Evolutionary conservation across 768 basidiomycete species (phyloP), one percentile per base, ranked within the genome.

Genomic region (Glaciozyma antarctica): DNA sequence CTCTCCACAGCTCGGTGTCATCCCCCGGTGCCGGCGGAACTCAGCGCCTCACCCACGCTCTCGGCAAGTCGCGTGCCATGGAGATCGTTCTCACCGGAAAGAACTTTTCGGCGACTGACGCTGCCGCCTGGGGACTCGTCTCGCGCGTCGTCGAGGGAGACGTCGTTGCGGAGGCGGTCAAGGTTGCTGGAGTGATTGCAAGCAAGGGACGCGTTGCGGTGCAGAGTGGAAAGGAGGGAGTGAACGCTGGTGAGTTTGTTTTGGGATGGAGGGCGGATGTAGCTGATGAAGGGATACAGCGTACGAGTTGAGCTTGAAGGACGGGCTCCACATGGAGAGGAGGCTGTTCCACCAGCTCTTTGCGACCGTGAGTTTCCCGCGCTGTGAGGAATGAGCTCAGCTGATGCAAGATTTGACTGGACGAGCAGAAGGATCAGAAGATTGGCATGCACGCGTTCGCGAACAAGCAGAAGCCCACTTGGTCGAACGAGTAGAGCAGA

Each of bases 41-140:
- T 2, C 93, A 98, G 74, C 87, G 93, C 51, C 84, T 98, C 61
- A 84, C 88, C 19, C 84, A 81, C 67, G 81, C 86, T 15, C 82
- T 97, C 69, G 94, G 94, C 52, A 97, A 95, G 78, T 89, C 90
- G 13, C 84, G 88, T 68, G 82, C 92, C 21, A 98, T 97, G 94
- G 94, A 98, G 75, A 79, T 97, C 77, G 83, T 89, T 52, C 81
- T 97, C 55, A 95, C 93, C 0, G 93, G 94, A 5, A 84, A 88
- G 43, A 86, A 79, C 67, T 82, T 95, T 73, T 78, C 81, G 58
- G 94, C 93, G 1, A 78, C 83, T 62, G 88, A 94, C 72, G 94
- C 94, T 2, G 85, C 85, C 57, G 77, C 80, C 45, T 94, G 90
- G 89, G 94, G 94, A 5, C 81, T 97, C 68, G 85, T 91, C 54